Conservation (phyloP, 2,329 filamentous ascomycete species). For the Pseudocercospora pini-densiflorae region DNA sequence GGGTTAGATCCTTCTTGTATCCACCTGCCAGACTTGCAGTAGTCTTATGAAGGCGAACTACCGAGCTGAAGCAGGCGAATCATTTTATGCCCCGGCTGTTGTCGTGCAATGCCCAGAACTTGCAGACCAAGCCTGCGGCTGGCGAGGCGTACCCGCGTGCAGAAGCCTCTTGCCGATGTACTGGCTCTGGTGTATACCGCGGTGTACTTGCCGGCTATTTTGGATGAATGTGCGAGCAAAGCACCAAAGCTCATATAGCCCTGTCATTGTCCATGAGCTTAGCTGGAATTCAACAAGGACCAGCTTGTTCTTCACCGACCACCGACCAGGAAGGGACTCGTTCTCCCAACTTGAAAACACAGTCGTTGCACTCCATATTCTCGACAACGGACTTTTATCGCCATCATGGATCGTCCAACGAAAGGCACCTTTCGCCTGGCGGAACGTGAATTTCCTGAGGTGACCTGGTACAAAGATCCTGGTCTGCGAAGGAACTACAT, state of each 20-base stretch:
- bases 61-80: not conserved
- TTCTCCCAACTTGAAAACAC: not conserved
- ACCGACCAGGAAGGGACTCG: not conserved
- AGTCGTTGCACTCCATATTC: not conserved
- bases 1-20: not conserved
- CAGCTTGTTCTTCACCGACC: not conserved
- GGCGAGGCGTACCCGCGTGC: constrained; percentile 12
- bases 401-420: constrained; percentile 38
- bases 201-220: constrained; percentile 13
- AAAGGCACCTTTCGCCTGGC: constrained; percentile 40
- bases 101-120: constrained; percentile 1
- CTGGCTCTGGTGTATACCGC: constrained; percentile 7
- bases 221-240: constrained; percentile 15
- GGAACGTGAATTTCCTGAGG: constrained; percentile 38
- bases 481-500: constrained; percentile 40
- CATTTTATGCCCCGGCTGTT: not conserved
- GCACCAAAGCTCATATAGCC: constrained; percentile 17
- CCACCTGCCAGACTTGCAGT: not conserved
- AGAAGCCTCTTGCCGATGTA: not conserved
- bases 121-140: constrained; percentile 4
- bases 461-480: constrained; percentile 41
- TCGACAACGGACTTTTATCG: not conserved
- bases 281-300: not conserved
- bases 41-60: not conserved
- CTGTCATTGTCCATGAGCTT: constrained; percentile 1